phyloP scores from a whole-genome alignment of 2,329 filamentous ascomycete species.

The Aspergillus sojae region DNA sequence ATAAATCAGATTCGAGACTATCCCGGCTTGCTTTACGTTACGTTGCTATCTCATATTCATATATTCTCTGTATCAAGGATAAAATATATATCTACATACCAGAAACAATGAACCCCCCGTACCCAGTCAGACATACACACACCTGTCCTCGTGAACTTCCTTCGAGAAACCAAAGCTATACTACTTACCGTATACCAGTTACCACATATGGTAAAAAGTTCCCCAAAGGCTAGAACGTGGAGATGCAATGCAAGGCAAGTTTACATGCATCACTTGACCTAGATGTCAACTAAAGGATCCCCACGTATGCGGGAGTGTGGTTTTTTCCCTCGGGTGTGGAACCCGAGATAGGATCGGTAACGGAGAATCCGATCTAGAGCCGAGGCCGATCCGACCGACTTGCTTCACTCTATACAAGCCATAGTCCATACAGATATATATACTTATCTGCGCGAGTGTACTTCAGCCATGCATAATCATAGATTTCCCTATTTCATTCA shows the following conservation, averaged over 20 bases:
- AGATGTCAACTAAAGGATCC: background rate
- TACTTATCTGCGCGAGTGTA: background rate
- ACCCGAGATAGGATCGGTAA: background rate
- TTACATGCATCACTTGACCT: background rate
- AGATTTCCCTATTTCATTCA: no score
- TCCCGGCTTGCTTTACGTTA: no score
- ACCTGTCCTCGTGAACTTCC: background rate
- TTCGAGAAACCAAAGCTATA: background rate
- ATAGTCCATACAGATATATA: background rate
- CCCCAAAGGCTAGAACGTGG: background rate
- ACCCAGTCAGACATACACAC: background rate
- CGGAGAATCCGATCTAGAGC: background rate
- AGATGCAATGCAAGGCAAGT: background rate
- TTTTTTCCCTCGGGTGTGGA: background rate
- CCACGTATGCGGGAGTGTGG: background rate
- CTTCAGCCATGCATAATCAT: no score
- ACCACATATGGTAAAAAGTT: background rate
- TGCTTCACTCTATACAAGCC: background rate
- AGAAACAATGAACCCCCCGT: background rate
- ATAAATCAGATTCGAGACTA: no score
- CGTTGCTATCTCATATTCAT: background rate
- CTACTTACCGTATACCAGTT: no score
- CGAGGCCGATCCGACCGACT: background rate
- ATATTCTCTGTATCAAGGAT: background rate
- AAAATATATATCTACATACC: background rate